Evolutionary conservation across 2,329 filamentous ascomycete genomes (phyloP).

Genomic region (Aspergillus floridensis): DNA sequence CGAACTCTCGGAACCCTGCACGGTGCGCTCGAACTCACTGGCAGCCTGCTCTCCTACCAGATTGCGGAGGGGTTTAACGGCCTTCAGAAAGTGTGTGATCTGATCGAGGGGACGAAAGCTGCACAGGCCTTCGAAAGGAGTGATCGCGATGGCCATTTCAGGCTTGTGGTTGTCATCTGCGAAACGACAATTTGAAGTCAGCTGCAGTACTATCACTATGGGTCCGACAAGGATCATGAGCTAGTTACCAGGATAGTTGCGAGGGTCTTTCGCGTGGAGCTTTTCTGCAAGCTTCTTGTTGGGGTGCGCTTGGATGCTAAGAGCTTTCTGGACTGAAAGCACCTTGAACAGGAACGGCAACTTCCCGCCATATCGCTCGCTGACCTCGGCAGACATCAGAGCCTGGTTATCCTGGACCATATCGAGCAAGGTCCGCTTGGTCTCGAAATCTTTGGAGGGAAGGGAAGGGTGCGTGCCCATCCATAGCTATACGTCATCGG

Average conservation of each 20-base stretch:
- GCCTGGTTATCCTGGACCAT: slow-evolving; percentile 82
- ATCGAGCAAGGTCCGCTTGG: slow-evolving; percentile 81
- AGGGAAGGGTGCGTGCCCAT: slow-evolving; percentile 98
- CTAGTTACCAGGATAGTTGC: slow-evolving; percentile 74
- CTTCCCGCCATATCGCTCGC: slow-evolving; percentile 72
- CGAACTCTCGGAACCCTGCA: slow-evolving; percentile 57
- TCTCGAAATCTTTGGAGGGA: slow-evolving; percentile 83
- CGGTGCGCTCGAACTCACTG: slow-evolving; percentile 56
- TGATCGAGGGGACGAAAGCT: slow-evolving; percentile 87
- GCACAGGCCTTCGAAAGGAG: slow-evolving; percentile 91
- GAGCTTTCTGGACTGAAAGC: slow-evolving; percentile 88
- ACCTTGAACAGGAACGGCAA: slow-evolving; percentile 98
- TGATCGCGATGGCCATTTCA: slow-evolving; percentile 98
- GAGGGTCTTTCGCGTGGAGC: slow-evolving; percentile 78
- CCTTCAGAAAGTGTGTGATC: slow-evolving; percentile 78
- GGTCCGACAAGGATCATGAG: neutral
- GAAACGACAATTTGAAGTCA: slow-evolving; percentile 5
- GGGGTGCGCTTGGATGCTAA: slow-evolving; percentile 95
- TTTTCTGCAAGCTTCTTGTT: slow-evolving; percentile 92
- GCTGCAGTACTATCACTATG: neutral
- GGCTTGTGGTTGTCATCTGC: slow-evolving; percentile 97
- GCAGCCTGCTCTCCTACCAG: slow-evolving; percentile 57
- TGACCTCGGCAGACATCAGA: slow-evolving; percentile 71
- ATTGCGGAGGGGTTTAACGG: slow-evolving; percentile 61
- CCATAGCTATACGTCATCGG: slow-evolving; percentile 67